Evolutionary conservation across 1,139 yeast species (phyloP).

Genomic region (Eremothecium coryli): DNA sequence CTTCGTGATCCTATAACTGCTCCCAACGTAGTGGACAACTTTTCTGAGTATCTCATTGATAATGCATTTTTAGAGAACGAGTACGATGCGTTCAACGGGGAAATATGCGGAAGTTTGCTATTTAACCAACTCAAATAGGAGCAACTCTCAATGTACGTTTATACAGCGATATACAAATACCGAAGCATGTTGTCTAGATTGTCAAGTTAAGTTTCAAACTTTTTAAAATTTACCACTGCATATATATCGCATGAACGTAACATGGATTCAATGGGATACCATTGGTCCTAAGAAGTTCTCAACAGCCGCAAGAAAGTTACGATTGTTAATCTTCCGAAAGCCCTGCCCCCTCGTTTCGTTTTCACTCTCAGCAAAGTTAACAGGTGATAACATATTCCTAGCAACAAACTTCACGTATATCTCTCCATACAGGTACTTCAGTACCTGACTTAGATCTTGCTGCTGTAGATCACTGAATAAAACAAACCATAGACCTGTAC

Average conservation of each 20-base stretch:
- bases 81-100: constrained; percentile 25
- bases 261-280: constrained; percentile 19
- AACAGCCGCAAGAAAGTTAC: constrained; percentile 23
- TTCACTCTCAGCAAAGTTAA: constrained; percentile 26
- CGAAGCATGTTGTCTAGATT: no score
- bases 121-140: constrained; percentile 1
- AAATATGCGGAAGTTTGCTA: constrained; percentile 15
- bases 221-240: no score
- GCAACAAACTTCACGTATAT: constrained; percentile 63
- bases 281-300: constrained; percentile 28
- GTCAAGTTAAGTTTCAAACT: no score
- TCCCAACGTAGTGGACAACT: constrained; percentile 13
- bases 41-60: constrained; percentile 23
- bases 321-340: constrained; percentile 24
- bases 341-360: constrained; percentile 28
- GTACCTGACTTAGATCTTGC: constrained; percentile 49
- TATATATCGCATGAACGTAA: no score
- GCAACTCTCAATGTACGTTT: not conserved
- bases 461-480: constrained; percentile 60
- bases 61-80: constrained; percentile 22
- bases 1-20: constrained; percentile 1
- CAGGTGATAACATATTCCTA: constrained; percentile 38
- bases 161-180: not conserved
- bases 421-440: constrained; percentile 60
- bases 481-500: constrained; percentile 69